Percentiles rank a stretch among this genome's conserved stretches.
These are phyloP conservation scores for Trichosporon sp. DNA, from an alignment of 1,284 basidiomycete species.

Conservation along the genomic window DNA sequence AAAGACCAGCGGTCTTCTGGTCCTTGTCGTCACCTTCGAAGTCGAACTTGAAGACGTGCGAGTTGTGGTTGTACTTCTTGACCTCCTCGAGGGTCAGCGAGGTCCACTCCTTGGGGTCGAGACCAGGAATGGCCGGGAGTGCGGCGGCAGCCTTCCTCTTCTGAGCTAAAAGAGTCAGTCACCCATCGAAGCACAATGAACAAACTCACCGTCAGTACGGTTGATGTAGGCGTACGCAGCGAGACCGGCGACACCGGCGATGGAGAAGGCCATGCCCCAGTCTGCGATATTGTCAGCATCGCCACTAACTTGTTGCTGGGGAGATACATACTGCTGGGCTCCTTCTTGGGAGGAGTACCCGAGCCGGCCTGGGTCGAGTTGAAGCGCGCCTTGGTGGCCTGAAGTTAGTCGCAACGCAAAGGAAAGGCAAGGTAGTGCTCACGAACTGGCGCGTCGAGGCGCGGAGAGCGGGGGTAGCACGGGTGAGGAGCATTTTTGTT, in stretches of 20 bases:
- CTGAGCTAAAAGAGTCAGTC: not conserved
- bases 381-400: slow-evolving; percentile 8
- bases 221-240: slow-evolving; percentile 40
- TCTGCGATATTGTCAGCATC: not conserved
- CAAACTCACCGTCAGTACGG: slow-evolving; percentile 17
- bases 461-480: slow-evolving; percentile 16
- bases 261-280: slow-evolving; percentile 14
- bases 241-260: slow-evolving; percentile 22
- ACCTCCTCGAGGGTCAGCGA: slow-evolving; percentile 72
- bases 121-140: slow-evolving; percentile 11
- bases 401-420: not conserved
- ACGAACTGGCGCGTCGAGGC: slow-evolving; percentile 11
- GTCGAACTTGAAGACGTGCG: slow-evolving; percentile 75
- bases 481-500: slow-evolving; percentile 13
- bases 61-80: slow-evolving; percentile 88
- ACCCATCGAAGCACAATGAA: not conserved
- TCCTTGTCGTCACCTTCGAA: slow-evolving; percentile 69
- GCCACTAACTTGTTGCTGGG: no score
- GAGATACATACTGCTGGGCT: not conserved
- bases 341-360: not conserved
- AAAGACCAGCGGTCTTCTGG: slow-evolving; percentile 58
- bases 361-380: not conserved
- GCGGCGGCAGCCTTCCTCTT: slow-evolving; percentile 17
- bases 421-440: not conserved
- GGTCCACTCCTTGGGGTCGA: slow-evolving; percentile 42